Base-by-base conservation (phyloP, 768 basidiomycete species). In the Tulasnella sp. region DNA sequence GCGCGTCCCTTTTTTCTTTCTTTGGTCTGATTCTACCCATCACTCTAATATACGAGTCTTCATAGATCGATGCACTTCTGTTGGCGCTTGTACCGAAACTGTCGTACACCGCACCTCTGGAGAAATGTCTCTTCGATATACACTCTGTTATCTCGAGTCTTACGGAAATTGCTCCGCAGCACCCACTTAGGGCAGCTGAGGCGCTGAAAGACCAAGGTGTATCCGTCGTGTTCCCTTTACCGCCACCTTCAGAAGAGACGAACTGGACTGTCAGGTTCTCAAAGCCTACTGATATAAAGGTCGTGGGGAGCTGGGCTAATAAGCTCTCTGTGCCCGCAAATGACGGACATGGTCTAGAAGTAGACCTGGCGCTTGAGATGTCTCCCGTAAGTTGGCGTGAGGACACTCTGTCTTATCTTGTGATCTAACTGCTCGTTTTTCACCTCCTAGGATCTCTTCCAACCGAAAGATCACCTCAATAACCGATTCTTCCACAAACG, bases 381-480 rank as follows among this genome's bases (percentile, higher is more conserved):
- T 91, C 92, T 9, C 70, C 80, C 41, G 90, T 89, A 67, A 65
- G 83, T 75, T 21, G 30, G 23, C 29, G 2, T 24, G 17, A 43
- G 48, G n/a, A 11, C 24, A 10, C 13, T 9, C 60, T 30, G 24
- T 21, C 27, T 42, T 10, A n/a, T 49, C 32, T 29, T 9, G 29
- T 23, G 21, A 26, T 19, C 13, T 10, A 4, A 51, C 19, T 15
- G 26, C 1, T 34, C 3, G 21, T 9, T 13, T 41, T 21, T 34
- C 38, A 10, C 30, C 24, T 32, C 32, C 3, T 58, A 88, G 86
- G 70, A 65, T 49, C 74, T 96, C n/a, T 94, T 98, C 67, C 90
- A 95, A 74, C 90, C 94, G 67, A 99, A 98, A 69, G 94, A 98
- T 68, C 89, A 91, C 64, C 75, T 92, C 60, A 85, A 93, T 68